Percentiles rank a stretch among this genome's conserved stretches.
Conservation (phyloP, 768 basidiomycete species). For the Piloderma croceum region DNA sequence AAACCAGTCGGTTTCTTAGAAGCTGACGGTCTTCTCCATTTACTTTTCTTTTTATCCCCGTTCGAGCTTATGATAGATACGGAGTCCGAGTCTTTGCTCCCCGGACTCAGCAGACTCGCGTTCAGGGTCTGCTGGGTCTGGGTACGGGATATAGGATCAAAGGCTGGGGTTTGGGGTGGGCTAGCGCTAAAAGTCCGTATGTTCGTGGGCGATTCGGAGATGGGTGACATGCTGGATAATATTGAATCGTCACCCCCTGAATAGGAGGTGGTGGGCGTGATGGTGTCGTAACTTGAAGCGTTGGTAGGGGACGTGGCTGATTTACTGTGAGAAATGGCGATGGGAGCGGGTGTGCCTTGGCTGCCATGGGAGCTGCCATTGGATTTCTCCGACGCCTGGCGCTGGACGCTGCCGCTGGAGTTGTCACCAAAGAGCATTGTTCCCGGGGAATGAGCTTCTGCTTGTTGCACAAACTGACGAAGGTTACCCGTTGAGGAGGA, state of each 20-base stretch:
- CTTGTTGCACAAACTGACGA: conserved; percentile 31
- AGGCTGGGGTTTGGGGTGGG: conserved; percentile 11
- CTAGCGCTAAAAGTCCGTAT: conserved; percentile 24
- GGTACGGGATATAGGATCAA: conserved; percentile 9
- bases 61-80: neutral
- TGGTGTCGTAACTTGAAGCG: conserved; percentile 14
- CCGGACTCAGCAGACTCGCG: conserved; percentile 7
- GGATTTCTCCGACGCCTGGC: conserved; percentile 7
- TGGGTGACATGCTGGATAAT: conserved; percentile 20
- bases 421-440: conserved; percentile 15
- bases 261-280: neutral
- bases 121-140: conserved; percentile 13
- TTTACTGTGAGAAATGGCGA: neutral
- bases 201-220: conserved; percentile 44
- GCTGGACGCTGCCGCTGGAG: neutral
- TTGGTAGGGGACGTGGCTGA: conserved; percentile 9
- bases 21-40: conserved; percentile 36
- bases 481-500: conserved; percentile 19
- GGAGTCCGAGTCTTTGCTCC: neutral
- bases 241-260: conserved; percentile 11
- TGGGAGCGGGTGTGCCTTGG: too few relatives aligned
- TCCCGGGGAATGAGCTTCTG: conserved; percentile 24
- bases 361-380: neutral
- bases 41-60: conserved; percentile 32
- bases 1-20: conserved; percentile 49